Conservation (phyloP, 2,329 filamentous ascomycete genomes). For the Penicillium corylophilum region DNA sequence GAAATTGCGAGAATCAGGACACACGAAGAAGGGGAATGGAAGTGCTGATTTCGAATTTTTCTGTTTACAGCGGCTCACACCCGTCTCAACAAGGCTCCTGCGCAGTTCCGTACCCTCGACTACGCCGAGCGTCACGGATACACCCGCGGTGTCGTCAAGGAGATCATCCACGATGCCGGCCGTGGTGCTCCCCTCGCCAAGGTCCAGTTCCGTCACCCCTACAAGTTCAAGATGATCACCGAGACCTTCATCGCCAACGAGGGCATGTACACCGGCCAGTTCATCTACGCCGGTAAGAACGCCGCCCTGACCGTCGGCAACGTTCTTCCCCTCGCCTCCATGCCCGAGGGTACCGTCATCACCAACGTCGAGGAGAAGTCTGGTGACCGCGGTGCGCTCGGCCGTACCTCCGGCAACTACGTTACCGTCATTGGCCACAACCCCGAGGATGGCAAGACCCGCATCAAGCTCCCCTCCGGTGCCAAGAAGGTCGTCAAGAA, state of each 20-base stretch:
- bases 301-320: slow-evolving; percentile 95
- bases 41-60: slow-evolving; percentile 36
- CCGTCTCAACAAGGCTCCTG: slow-evolving; percentile 90
- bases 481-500: slow-evolving; percentile 99
- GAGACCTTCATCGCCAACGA: slow-evolving; percentile 99
- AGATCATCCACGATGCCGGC: slow-evolving; percentile 98
- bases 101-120: slow-evolving; percentile 96
- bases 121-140: slow-evolving; percentile 97
- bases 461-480: slow-evolving; percentile 97
- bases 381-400: slow-evolving; percentile 93
- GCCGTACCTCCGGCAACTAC: slow-evolving; percentile 98
- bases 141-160: slow-evolving; percentile 94
- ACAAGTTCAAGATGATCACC: slow-evolving; percentile 95
- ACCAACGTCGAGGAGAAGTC: slow-evolving; percentile 99
- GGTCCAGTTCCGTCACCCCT: slow-evolving; percentile 95
- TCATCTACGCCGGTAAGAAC: slow-evolving; percentile 99
- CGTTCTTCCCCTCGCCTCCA: slow-evolving; percentile 87
- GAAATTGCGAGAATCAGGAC: slow-evolving; percentile 9
- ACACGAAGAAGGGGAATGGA: slow-evolving; percentile 14
- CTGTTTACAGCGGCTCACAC: slow-evolving; percentile 67
- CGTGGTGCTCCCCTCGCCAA: slow-evolving; percentile 97
- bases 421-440: slow-evolving; percentile 97
- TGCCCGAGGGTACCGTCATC: slow-evolving; percentile 98
- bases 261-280: slow-evolving; percentile 99
- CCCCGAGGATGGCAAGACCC: slow-evolving; percentile 98